A percentile compares a stretch with the other conserved stretches of the same genome.
These are phyloP conservation scores for Collybia sp. DNA, from an alignment of 768 basidiomycete genomes.

Conservation along the genomic window DNA sequence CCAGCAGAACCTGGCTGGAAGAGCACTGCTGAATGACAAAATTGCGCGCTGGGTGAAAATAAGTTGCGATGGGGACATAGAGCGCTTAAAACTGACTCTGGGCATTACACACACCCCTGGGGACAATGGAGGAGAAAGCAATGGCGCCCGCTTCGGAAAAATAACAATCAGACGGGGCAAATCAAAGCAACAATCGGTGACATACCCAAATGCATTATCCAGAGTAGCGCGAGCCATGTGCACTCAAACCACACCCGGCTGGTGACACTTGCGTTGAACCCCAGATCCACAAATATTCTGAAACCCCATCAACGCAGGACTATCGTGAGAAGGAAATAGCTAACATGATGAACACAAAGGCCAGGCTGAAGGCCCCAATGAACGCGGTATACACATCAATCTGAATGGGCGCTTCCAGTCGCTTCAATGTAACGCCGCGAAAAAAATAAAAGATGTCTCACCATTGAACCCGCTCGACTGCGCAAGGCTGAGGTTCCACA, in stretches of 20 bases:
- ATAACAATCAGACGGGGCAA: not conserved
- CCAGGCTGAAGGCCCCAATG: conserved; percentile 53
- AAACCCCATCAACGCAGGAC: not conserved
- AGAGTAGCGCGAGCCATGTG: conserved; percentile 54
- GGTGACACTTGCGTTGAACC: conserved; percentile 43
- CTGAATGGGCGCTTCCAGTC: conserved; percentile 23
- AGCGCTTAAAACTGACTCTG: conserved; percentile 16
- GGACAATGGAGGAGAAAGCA: conserved; percentile 37
- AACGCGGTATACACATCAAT: conserved; percentile 59
- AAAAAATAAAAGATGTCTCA: conserved; percentile 21
- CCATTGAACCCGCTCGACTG: conserved; percentile 27
- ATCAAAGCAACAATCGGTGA: conserved; percentile 11
- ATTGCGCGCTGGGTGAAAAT: not conserved
- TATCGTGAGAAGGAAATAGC: conserved; percentile 14
- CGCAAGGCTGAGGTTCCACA: conserved; percentile 62
- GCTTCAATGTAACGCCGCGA: not conserved
- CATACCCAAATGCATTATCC: conserved; percentile 55
- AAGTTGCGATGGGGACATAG: not conserved
- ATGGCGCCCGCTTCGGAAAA: conserved; percentile 42
- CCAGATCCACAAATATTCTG: conserved; percentile 56
- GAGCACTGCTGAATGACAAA: conserved; percentile 30
- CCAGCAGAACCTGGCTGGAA: conserved; percentile 52
- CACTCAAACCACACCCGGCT: conserved; percentile 73
- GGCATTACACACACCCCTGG: conserved; percentile 27
- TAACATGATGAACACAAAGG: conserved; percentile 56